Evolutionary conservation across 2,329 filamentous ascomycete species (phyloP), one percentile per base, ranked within the genome.

Genomic region (Alternaria hordeiaustralica): DNA sequence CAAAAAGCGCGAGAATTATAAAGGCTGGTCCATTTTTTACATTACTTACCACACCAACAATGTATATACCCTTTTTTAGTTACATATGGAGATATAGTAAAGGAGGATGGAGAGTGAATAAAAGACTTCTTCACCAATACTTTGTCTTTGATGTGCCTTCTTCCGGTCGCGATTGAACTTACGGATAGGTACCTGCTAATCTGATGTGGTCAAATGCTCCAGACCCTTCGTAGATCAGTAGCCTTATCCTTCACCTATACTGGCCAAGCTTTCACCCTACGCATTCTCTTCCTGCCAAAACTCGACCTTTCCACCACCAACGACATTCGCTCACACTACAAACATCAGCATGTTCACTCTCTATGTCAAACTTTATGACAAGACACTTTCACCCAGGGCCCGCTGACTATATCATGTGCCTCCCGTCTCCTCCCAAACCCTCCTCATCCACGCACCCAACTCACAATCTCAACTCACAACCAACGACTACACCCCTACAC

Each of bases 41-140:
- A 21, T 43, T 57, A 41, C 36, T 41, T 41, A 41, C 36, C 36
- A 41, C 25, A 54, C 18, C 21, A 28, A 60, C 58, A 44, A 50
- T 61, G 58, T 61, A 61, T 61, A 61, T 61, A 53, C 49, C 49
- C 30, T 53, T 53, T 53, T 53, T 53, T 41, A 53, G 28, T 53
- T 41, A 41, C 49, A 53, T 53, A 53, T 41, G 49, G 49, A 53
- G 28, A 53, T 36, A 18, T 6, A 13, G 13, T 41, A 36, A 21
- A 41, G 49, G 23, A 53, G 49, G 49, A 53, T 10, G 30, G 36
- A 53, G 49, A 25, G 30, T 53, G 49, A 41, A 53, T 41, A n/a
- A 3, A 51, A 23, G 28, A 53, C 49, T 36, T 2, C 20, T 53
- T 53, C 49, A 36, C 21, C 28, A 36, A 21, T 21, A 21, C 15